A percentile compares a stretch with the other conserved stretches of the same genome.
phyloP scores from a whole-genome alignment of 768 basidiomycete genomes.

The Xerocomellus intermedius region DNA sequence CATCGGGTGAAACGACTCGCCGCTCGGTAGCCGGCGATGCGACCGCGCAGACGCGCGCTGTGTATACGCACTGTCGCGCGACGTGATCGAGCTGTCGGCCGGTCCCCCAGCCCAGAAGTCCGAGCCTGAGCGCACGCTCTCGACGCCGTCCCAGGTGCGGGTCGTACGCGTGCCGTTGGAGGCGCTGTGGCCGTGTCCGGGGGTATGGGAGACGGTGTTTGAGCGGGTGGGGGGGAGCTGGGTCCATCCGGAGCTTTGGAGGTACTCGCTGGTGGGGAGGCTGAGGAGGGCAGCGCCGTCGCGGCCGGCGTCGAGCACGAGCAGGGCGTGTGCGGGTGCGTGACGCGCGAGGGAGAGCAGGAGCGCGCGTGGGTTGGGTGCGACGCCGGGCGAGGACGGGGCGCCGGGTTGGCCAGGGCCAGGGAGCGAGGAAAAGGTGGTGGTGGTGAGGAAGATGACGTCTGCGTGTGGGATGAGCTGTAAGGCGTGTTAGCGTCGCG shows the following conservation, averaged over 20 bases:
- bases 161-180: constrained; percentile 15
- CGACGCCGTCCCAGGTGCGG: constrained; percentile 29
- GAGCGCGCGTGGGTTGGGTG: constrained; percentile 67
- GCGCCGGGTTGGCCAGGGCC: constrained; percentile 28
- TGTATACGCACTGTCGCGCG: constrained; percentile 18
- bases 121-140: constrained; percentile 63
- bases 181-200: constrained; percentile 19
- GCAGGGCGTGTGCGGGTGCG: constrained; percentile 70
- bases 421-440: constrained; percentile 25
- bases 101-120: constrained; percentile 66
- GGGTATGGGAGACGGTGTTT: neutral
- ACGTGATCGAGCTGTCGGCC: constrained; percentile 16
- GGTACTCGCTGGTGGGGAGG: constrained; percentile 80
- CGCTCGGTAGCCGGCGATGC: constrained; percentile 18
- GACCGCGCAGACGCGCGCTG: constrained; percentile 1
- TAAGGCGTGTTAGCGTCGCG: neutral
- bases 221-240: constrained; percentile 13
- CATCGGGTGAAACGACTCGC: constrained; percentile 34
- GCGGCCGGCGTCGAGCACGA: constrained; percentile 79
- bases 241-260: constrained; percentile 80
- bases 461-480: constrained; percentile 83
- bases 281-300: constrained; percentile 81
- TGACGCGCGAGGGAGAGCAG: constrained; percentile 68
- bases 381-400: constrained; percentile 39
- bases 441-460: constrained; percentile 62